These are phyloP conservation scores for Cystobasidium ongulense DNA, from an alignment of 768 basidiomycete genomes.

Conservation along the genomic window DNA sequence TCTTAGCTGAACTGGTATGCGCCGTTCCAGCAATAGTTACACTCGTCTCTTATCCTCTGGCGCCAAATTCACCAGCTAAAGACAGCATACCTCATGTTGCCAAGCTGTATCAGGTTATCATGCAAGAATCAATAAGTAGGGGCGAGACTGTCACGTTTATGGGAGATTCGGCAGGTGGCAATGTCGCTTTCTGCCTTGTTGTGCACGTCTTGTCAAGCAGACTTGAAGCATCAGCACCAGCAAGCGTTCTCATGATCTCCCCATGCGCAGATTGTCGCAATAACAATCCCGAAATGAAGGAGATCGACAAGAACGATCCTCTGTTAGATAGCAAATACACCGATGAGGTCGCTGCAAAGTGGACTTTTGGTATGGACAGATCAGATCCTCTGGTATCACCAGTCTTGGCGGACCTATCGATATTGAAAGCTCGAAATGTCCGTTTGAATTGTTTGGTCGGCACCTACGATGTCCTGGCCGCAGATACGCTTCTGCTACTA, in stretches of 20 bases:
- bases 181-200: not conserved
- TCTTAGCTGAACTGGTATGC: not conserved
- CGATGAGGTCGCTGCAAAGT: not conserved
- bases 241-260: not conserved
- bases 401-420: not conserved
- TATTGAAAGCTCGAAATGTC: not conserved
- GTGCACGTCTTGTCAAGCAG: not conserved
- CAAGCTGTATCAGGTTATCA: not conserved
- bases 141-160: not conserved
- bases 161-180: constrained; percentile 20
- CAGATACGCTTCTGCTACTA: constrained; percentile 2
- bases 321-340: not conserved
- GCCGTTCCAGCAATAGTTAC: not conserved
- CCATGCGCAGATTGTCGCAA: constrained; percentile 10
- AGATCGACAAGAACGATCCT: constrained; percentile 1
- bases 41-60: constrained; percentile 22
- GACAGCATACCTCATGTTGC: constrained; percentile 14
- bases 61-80: constrained; percentile 16
- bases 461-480: constrained; percentile 6
- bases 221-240: not conserved
- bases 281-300: not conserved
- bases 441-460: constrained; percentile 8
- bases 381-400: constrained; percentile 15
- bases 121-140: not conserved
- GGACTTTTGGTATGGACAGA: constrained; percentile 12